Base-by-base conservation (phyloP, 768 basidiomycete genomes). In the Lactarius hatsudake region DNA sequence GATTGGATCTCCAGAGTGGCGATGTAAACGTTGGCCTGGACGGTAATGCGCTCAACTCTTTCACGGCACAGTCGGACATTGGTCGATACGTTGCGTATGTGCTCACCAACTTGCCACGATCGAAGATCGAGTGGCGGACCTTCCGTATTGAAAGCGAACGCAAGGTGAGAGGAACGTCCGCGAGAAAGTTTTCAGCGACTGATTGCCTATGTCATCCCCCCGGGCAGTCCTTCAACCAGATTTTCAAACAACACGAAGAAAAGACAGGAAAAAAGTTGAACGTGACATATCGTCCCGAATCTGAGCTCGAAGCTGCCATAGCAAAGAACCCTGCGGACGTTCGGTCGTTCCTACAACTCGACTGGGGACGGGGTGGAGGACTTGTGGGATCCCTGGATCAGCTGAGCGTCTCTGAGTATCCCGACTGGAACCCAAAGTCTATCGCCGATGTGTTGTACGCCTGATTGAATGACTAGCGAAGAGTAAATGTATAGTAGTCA, bases 51-150 rank as follows among this genome's bases (percentile, higher is more conserved):
- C 59, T 43, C 5, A 51, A 70, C 38, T 70, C 71, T 12, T 71
- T 66, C 63, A 71, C 71, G 20, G 53, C 67, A 15, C 68, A 69
- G 17, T 8, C 9, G 10, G 72, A 73, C 54, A 59, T 72, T 30
- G 72, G 69, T 23, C 69, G 71, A 36, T 73, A 65, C 43, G 59
- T 72, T 42, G 66, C 65, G 6, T 66, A 73, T 57, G 71, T 66
- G 20, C 64, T 72, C 5, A 72, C 67, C 20, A 58, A 54, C 30
- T 48, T 70, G 38, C 64, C 64, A 12, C 61, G 32, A 38, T 59
- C 60, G 13, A 51, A 70, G 20, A 62, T 73, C 12, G 48, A 67
- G 26, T 55, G 64, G 64, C 59, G 59, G 30, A 38, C 10, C n/a
- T 62, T 71, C 61, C 63, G 69, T 23, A 70, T 71, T 32, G 68